Conservation (phyloP, 768 basidiomycete species). For the Xerocomellus amylosporus region DNA sequence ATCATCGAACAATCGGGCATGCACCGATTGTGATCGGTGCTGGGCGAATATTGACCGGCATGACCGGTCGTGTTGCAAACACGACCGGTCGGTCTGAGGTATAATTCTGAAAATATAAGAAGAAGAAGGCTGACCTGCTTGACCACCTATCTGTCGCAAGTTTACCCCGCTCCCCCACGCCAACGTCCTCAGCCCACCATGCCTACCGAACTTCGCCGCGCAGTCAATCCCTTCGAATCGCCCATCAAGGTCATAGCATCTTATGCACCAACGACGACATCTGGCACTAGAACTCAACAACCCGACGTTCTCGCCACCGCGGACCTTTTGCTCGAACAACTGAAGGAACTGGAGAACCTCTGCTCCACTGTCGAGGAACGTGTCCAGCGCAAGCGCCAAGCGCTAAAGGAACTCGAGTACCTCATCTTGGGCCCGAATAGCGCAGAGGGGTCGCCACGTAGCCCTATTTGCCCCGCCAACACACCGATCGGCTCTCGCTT, state of each 20-base stretch:
- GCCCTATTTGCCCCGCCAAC: slow-evolving; percentile 21
- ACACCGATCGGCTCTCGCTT: slow-evolving; percentile 20
- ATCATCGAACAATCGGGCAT: too few species aligned
- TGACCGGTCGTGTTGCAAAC: slow-evolving; percentile 7
- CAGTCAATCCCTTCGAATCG: slow-evolving; percentile 21
- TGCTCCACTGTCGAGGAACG: slow-evolving; percentile 23
- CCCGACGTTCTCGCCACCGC: slow-evolving; percentile 30
- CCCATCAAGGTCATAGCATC: slow-evolving; percentile 9
- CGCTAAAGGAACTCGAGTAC: slow-evolving; percentile 23
- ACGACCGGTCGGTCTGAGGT: slow-evolving; percentile 9
- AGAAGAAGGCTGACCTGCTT: background rate
- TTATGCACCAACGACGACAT: background rate
- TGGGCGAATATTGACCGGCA: too few species aligned
- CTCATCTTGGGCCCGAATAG: slow-evolving; percentile 15
- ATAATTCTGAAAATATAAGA: slow-evolving; percentile 13
- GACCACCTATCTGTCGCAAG: background rate
- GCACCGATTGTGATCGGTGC: background rate
- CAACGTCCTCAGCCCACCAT: slow-evolving; percentile 1
- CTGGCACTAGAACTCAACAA: slow-evolving; percentile 2
- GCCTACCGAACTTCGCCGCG: slow-evolving; percentile 1
- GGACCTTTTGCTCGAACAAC: slow-evolving; percentile 27
- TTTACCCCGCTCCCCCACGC: background rate
- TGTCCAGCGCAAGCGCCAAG: slow-evolving; percentile 21
- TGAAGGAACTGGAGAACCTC: slow-evolving; percentile 25
- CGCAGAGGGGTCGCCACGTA: slow-evolving; percentile 12